Evolutionary conservation across 1,139 yeast genomes (phyloP).

Genomic region (Debaryomyces udenii): DNA sequence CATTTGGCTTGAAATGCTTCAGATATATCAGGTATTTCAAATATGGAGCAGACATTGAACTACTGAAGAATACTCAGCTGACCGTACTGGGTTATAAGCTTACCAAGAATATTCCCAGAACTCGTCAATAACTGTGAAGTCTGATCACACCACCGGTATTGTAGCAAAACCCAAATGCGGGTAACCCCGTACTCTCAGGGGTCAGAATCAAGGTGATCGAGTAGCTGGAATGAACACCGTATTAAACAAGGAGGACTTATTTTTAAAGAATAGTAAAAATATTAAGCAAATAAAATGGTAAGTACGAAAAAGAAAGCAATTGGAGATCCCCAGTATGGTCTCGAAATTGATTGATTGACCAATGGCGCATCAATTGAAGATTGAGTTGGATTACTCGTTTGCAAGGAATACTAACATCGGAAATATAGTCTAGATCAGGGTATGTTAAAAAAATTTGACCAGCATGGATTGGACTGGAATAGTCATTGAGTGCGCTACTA

Average conservation of each 20-base stretch:
- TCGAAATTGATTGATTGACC: constrained; percentile 8
- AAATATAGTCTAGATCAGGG: constrained; percentile 66
- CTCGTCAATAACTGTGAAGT: too few species aligned
- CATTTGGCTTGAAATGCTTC: too few species aligned
- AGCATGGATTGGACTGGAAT: too few species aligned
- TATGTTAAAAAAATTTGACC: constrained; percentile 35
- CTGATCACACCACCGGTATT: too few species aligned
- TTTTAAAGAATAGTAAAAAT: background rate
- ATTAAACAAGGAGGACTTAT: constrained; percentile 3
- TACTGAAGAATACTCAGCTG: too few species aligned
- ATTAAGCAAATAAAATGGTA: constrained; percentile 11
- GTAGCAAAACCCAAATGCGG: constrained; percentile 7
- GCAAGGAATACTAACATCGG: constrained; percentile 18
- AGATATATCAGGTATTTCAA: too few species aligned
- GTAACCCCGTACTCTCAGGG: constrained; percentile 7
- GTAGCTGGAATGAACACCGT: constrained; percentile 6
- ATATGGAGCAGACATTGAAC: too few species aligned
- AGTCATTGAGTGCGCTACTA: constrained; percentile 18
- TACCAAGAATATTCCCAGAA: too few species aligned
- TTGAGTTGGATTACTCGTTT: background rate
- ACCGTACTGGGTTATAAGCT: too few species aligned
- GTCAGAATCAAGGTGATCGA: constrained; percentile 7
- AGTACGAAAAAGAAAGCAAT: constrained; percentile 4
- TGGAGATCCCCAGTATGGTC: background rate
- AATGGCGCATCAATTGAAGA: constrained; percentile 1